These are phyloP conservation scores for Begonia peltatifolia DNA, from an alignment of 306 rosid species.

Conservation along the genomic window DNA sequence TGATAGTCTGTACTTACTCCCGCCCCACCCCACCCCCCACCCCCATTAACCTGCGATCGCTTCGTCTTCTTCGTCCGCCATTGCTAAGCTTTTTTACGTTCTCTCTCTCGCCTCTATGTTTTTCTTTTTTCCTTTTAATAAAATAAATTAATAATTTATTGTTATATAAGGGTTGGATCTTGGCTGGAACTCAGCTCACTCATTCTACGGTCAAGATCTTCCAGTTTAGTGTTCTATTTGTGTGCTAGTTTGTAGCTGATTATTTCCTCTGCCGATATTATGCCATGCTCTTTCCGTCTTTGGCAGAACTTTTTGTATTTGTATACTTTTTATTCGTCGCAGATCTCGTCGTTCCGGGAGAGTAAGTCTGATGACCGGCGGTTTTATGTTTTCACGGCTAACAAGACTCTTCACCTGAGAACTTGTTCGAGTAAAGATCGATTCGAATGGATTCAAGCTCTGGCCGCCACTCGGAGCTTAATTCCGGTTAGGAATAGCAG, in stretches of 20 bases:
- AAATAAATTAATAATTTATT: background rate
- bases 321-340: background rate
- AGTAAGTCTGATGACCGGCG: conserved; percentile 87
- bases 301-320: background rate
- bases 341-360: conserved; percentile 36
- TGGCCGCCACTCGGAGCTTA: conserved; percentile 54
- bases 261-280: background rate
- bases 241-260: background rate
- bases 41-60: conserved; percentile 16
- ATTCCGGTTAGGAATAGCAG: conserved; percentile 34
- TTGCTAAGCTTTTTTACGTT: background rate
- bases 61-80: background rate
- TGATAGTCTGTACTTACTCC: conserved; percentile 9
- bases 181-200: background rate
- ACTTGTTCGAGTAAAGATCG: conserved; percentile 74
- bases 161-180: background rate
- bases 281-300: background rate
- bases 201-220: background rate
- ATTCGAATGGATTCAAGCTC: conserved; percentile 86
- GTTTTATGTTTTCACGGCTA: conserved; percentile 79
- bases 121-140: no score
- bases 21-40: no score
- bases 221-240: background rate
- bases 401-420: conserved; percentile 91
- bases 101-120: background rate